Base-by-base conservation (phyloP, 192 early-diverging fungal species). In the Blastocladiella britannica region DNA sequence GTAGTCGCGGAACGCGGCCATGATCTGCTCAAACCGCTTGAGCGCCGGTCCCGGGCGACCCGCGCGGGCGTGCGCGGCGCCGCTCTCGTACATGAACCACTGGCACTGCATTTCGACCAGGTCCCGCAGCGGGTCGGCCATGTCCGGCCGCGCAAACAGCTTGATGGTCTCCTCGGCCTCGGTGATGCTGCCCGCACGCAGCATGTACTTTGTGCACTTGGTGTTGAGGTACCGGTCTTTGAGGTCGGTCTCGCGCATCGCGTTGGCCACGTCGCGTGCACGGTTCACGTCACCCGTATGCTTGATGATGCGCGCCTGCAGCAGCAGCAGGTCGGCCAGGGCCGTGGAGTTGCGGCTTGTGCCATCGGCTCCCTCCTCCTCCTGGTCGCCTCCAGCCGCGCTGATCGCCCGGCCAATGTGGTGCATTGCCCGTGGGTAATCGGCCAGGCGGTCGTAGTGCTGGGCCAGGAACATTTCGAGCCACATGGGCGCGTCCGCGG, bases 151-250 rank as follows among this genome's bases (percentile, higher is more conserved):
- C 4, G 86, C 81, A 71, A 97, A 95, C 56, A 91, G 59, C 7
- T 81, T 71, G 27, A 89, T 78, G 8, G 82, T 87, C 64, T 83
- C 81, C 55, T 92, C 85, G 1, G 94, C 94, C 61, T 88, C 83
- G 4, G 70, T 79, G n/a, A 86, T 65, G 28, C 86, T 68, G 63
- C 84, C 76, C 53, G 82, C 77, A 56, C 87, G 79, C 28, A 94
- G 71, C 84, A 90, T 86, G 68, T 97, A 97, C 66, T 94, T 94
- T 15, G 83, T 79, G 58, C 83, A 83, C 65, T 92, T 93, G 18
- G 88, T 77, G 70, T 94, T 97, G 72, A 95, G 79, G 59, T 84
- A 94, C 20, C 94, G 78, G 71, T 97, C 94, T 67, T 89, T 86
- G 55, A 93, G 67, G 68, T 97, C 94, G 60, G 88, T 62, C 58